Evolutionary conservation across 2,329 filamentous ascomycete species (phyloP), one percentile per base, ranked within the genome.

Genomic region (Cercospora nicotianae): DNA sequence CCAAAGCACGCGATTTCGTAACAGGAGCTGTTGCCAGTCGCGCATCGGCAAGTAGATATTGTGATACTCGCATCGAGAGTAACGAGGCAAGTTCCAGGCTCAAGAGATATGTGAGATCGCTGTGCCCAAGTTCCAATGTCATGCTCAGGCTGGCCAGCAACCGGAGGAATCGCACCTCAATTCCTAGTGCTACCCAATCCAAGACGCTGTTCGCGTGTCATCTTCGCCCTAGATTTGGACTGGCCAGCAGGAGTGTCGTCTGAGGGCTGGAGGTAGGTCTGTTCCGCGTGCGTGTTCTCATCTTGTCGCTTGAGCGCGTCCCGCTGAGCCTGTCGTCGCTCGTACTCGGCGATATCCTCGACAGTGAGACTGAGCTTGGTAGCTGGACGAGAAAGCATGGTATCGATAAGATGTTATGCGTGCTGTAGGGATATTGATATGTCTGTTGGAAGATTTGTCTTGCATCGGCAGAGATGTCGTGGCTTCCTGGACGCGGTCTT

Each of bases 301-400:
- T 73, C 69, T 42, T 72, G 71, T 51, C 68, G 64, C 53, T 66
- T 70, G 57, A 72, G 67, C 28, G 74, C 72, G 45, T 77, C 76
- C 18, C 74, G 72, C 4, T 73, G 72, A 39, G 65, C 64, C 64
- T 78, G 74, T 30, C 76, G 76, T 57, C 75, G 72, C 64, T 79
- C 76, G 62, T 77, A 79, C 10, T 71, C 73, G 10, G 70, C 67
- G 23, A 79, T 71, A 62, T 79, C 78, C 18, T 79, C 77, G n/a
- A 72, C 68, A 13, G 75, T 77, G 23, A 79, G 74, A 7, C 72
- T 72, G 55, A 79, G 76, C 55, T 77, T 78, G 8, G 78, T 79
- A 5, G 77, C 69, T 45, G 76, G 76, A 16, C 78, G 76, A 30
- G 77, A 78, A 2, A 79, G 72, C 78, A 79, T 79, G 23, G 8